Percentiles rank a stretch among this genome's conserved stretches.
phyloP scores from a whole-genome alignment of 2,329 filamentous ascomycete species.

The Parastagonospora nodorum region DNA sequence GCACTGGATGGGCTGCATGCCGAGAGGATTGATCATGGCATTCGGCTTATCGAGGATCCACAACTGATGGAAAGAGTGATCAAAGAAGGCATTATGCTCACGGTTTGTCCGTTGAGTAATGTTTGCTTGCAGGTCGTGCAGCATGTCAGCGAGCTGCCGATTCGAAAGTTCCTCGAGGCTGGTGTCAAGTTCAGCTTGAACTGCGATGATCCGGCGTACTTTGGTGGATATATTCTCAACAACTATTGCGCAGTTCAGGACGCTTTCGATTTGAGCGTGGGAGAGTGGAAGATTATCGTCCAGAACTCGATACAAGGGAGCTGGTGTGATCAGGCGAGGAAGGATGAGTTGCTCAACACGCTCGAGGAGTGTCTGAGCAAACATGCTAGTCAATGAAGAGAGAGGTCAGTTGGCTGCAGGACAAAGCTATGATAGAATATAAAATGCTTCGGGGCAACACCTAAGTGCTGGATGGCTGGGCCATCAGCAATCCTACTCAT shows the following conservation, averaged over 20 bases:
- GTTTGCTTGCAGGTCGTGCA: conserved; percentile 63
- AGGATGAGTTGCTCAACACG: conserved; percentile 58
- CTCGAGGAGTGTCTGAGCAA: conserved; percentile 20
- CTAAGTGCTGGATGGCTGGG: too few relatives aligned
- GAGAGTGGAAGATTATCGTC: conserved; percentile 71
- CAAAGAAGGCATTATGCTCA: conserved; percentile 63
- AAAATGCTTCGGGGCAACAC: too few relatives aligned
- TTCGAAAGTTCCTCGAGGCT: conserved; percentile 65
- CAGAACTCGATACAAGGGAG: conserved; percentile 68
- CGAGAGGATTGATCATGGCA: conserved; percentile 75
- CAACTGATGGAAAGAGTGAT: conserved; percentile 64
- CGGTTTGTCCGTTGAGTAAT: conserved; percentile 76
- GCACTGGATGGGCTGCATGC: conserved; percentile 67
- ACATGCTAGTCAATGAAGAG: conserved; percentile 1
- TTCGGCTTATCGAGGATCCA: conserved; percentile 66
- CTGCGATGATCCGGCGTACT: conserved; percentile 55
- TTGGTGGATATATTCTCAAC: conserved; percentile 75
- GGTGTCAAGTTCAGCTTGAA: conserved; percentile 74
- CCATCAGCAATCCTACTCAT: too few relatives aligned
- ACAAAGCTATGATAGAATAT: too few relatives aligned
- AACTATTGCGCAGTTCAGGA: conserved; percentile 79
- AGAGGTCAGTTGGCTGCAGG: background rate
- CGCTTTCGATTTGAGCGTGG: conserved; percentile 64
- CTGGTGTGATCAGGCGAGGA: conserved; percentile 70
- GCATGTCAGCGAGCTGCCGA: conserved; percentile 57